Evolutionary conservation across 176 grass and related monocot genomes (phyloP), one percentile per base, ranked within the genome.

Genomic region (Coix lacrymajobi): DNA sequence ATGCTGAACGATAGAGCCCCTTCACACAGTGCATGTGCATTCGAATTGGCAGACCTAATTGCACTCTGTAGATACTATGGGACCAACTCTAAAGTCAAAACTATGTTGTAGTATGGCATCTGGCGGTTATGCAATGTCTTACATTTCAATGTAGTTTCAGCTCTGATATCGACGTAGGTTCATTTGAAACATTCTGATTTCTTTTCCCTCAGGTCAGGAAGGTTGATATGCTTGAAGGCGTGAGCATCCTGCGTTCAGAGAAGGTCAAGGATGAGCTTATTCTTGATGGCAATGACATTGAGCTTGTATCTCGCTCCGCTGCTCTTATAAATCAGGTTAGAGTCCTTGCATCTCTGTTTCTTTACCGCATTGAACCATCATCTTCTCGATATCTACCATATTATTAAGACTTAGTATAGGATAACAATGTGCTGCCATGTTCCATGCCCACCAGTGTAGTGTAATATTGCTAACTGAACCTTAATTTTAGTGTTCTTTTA

Each of bases 201-300:
- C 0, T 0, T n/a, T 77, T 57, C 1, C 13, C 67, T 49, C 1
- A 93, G 91, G 94, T 97, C 19, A 84, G 91, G 79, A 97, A 97
- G 65, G 94, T 97, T 34, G 94, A 97, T 60, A 91, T 97, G 91
- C 88, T 97, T 76, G 89, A 97, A 0, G 91, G 91, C 33, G 91
- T 97, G 33, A 94, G 75, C 4, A 90, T 94, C 25, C 8, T 94
- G 57, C 82, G 94, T 49, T 97, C 94, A 1, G 91, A 92, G 66
- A 97, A 97, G 87, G 94, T 94, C 22, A 97, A 97, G 89, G 94
- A 97, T 70, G 89, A 97, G 76, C 85, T 97, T 0, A 10, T 97
- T 74, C 89, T 97, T 17, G 91, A 97, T 63, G 91, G 94, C 69
- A 97, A 92, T 31, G 91, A 97, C 39, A 61, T 97, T 14, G 91